Evolutionary conservation across 1,284 basidiomycete species (phyloP), one percentile per base, ranked within the genome.

Genomic region (Pseudomicrostroma phylloplanum): DNA sequence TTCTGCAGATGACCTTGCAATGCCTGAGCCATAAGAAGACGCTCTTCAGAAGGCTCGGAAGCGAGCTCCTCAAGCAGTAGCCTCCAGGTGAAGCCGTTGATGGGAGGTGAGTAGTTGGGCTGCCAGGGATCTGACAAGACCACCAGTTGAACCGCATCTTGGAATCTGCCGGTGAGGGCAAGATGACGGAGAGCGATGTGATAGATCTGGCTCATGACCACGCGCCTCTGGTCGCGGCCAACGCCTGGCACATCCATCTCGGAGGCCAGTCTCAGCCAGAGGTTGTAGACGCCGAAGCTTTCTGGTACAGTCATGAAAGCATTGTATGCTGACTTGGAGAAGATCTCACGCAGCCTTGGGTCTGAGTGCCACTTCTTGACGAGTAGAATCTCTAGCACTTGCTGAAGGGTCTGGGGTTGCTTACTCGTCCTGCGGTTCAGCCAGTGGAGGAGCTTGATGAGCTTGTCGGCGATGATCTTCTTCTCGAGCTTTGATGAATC

Each of bases 351-450:
- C 51, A 23, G n/a, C 25, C 26, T n/a, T 48, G 43, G 43, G 17
- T 48, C 43, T 19, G 51, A 21, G 23, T 54, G 51, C 51, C 51
- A 54, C 13, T 26, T 26, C 25, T 54, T 54, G 51, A 25, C 51
- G 26, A 54, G 13, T 19, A 54, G 51, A 25, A 54, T 26, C 21
- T 23, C 25, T 2, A 54, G 51, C 6, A 26, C 51, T 15, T 54
- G 15, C 13, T 25, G n/a, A 19, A 54, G 51, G 13, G 15, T 15
- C n/a, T 15, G 13, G 21, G 51, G 51, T 7, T 48, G 17, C n/a
- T 23, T n/a, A n/a, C n/a, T 54, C 25, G 51, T 26, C n/a, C 6
- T 15, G 21, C 25, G 21, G 21, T 25, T 54, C 21, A 19, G 21
- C 21, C 13, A 13, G 6, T 15, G 51, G 23, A 54, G 21, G 6